A percentile compares a stretch with the other conserved stretches of the same genome.
Evolutionary conservation across 768 basidiomycete genomes (phyloP).

Genomic region (Cystoderma amianthinum): DNA sequence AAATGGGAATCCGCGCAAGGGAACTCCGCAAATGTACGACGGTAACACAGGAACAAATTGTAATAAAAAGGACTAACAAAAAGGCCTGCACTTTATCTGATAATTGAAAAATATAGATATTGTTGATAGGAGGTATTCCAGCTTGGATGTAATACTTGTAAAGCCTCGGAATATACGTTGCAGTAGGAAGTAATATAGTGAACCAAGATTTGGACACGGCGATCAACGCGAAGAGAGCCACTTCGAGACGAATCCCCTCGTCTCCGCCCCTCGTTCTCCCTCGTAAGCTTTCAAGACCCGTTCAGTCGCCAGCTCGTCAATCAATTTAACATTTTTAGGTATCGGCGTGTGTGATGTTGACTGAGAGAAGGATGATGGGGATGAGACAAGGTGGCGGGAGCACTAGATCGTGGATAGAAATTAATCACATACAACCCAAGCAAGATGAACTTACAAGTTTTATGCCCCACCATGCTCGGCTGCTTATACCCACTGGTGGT

Average conservation of each 20-base stretch:
- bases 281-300: conserved; percentile 58
- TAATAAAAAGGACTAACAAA: too few relatives aligned
- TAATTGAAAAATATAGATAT: too few relatives aligned
- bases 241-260: conserved; percentile 33
- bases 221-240: conserved; percentile 30
- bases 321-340: conserved; percentile 47
- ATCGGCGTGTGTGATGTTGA: conserved; percentile 54
- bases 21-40: too few relatives aligned
- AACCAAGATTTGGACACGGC: too few relatives aligned
- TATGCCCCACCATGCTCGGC: conserved; percentile 80
- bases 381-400: conserved; percentile 43
- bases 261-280: conserved; percentile 33
- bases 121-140: too few relatives aligned
- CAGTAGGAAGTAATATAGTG: too few relatives aligned
- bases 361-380: conserved; percentile 22
- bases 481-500: conserved; percentile 45
- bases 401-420: conserved; percentile 35
- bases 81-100: too few relatives aligned
- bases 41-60: too few relatives aligned
- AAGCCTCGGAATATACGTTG: too few relatives aligned
- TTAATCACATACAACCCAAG: neutral
- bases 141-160: too few relatives aligned
- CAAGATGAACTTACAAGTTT: conserved; percentile 57
- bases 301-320: conserved; percentile 73
- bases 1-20: too few relatives aligned